Evolutionary conservation across 1,284 basidiomycete species (phyloP).

Genomic region (Abortiporus biennis): DNA sequence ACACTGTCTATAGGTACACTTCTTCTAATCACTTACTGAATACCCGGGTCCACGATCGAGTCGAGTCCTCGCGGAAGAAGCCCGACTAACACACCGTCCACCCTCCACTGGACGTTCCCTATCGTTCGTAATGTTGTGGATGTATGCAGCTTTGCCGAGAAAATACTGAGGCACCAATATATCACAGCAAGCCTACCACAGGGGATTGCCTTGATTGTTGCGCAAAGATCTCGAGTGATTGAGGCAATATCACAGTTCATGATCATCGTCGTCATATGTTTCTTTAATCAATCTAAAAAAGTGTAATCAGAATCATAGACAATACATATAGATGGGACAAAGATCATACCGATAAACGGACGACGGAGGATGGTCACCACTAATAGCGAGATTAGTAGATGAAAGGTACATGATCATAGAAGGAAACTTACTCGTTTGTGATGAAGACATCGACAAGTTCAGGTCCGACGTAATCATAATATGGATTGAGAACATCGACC

Average conservation of each 20-base stretch:
- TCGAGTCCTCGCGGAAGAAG: no score
- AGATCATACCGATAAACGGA: conserved; percentile 73
- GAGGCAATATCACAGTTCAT: conserved; percentile 66
- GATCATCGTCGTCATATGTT: conserved; percentile 89
- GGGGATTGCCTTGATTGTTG: no score
- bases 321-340: not conserved
- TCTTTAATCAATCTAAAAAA: conserved; percentile 72
- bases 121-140: not conserved
- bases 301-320: conserved; percentile 13
- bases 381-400: conserved; percentile 26
- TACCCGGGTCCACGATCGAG: no score
- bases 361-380: conserved; percentile 88
- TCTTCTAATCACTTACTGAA: no score
- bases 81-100: no score
- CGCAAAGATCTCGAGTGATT: no score
- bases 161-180: conserved; percentile 1
- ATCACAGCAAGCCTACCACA: no score
- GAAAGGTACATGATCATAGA: conserved; percentile 6
- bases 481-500: conserved; percentile 88
- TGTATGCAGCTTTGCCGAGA: not conserved
- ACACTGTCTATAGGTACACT: no score
- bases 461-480: conserved; percentile 92
- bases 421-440: conserved; percentile 83
- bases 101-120: no score
- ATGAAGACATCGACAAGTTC: conserved; percentile 92